Evolutionary conservation across 2,329 filamentous ascomycete genomes (phyloP), one percentile per base, ranked within the genome.

Genomic region (Didymellaceae sp.): DNA sequence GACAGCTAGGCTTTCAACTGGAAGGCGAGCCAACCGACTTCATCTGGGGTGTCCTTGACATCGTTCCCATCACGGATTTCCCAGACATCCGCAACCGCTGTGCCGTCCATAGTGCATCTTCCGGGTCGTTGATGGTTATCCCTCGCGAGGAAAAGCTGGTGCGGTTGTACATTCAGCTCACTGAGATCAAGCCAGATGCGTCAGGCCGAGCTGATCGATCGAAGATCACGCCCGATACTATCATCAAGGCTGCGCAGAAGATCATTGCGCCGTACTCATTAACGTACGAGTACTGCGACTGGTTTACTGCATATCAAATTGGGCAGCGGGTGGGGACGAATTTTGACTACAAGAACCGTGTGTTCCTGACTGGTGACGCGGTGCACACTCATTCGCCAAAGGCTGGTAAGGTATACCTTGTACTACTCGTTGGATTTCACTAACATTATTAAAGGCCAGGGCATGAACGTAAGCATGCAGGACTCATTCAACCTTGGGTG

Each of bases 291-390:
- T 81, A 87, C 52, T 84, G 84, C 48, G 82, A 86, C 58, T 89
- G 85, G 84, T 88, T 84, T 82, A 85, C 82, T 0, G 84, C 82
- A 0, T 88, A 87, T 58, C 81, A 88, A 37, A 87, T 89, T 35
- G 86, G 86, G 0, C 86, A 89, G 63, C 77, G 87, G 5, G 80
- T 88, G 0, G 83, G 81, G 4, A 79, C 77, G 1, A 75, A 78
- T 32, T 88, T 87, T 67, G 80, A 78, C 31, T 76, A 77, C 6
- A 71, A 76, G 10, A 78, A 81, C 18, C 79, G 86, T 4, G 78
- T 91, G 8, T 91, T 91, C 66, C 76, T 90, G 4, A 85, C 86
- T 0, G 88, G 87, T 2, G 87, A 89, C 68, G 86, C 85, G 1
- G 82, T 83, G 17, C 78, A 81, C 52, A 81, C 79, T 2, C 79